A percentile compares a stretch with the other conserved stretches of the same genome.
phyloP scores from a whole-genome alignment of 176 grass and related monocot species.

The Poa pratensis region DNA sequence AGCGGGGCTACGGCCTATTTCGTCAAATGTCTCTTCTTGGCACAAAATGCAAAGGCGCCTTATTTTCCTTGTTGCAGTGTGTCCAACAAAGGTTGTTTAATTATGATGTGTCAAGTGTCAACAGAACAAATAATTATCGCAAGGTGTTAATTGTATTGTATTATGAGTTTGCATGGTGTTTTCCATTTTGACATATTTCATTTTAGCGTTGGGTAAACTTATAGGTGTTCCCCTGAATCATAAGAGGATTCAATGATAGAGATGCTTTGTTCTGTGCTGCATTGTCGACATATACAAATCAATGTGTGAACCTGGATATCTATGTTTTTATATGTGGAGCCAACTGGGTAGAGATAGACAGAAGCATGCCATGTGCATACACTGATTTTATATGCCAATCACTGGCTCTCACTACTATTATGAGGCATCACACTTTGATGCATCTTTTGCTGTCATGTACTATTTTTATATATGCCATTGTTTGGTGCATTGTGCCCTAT shows the following conservation, averaged over 20 bases:
- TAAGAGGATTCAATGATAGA: slow-evolving; percentile 27
- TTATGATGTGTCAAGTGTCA: slow-evolving; percentile 54
- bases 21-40: slow-evolving; percentile 37
- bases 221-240: slow-evolving; percentile 25
- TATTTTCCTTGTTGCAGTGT: slow-evolving; percentile 31
- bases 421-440: slow-evolving; percentile 53
- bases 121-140: slow-evolving; percentile 44
- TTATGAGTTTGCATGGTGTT: background rate
- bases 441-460: slow-evolving; percentile 55
- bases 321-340: slow-evolving; percentile 45
- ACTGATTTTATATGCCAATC: slow-evolving; percentile 49
- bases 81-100: slow-evolving; percentile 48
- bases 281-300: slow-evolving; percentile 33
- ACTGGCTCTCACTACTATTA: slow-evolving; percentile 42
- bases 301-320: slow-evolving; percentile 29
- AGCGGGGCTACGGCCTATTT: no score
- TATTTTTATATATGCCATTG: slow-evolving; percentile 37
- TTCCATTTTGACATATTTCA: background rate
- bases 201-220: background rate
- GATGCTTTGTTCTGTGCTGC: slow-evolving; percentile 43
- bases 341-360: slow-evolving; percentile 47
- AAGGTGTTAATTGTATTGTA: slow-evolving; percentile 50
- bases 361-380: slow-evolving; percentile 76
- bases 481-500: slow-evolving; percentile 59
- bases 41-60: slow-evolving; percentile 51